Base-by-base conservation (phyloP, 73 alveolate genomes). In the Symbiodinium pilosum region DNA sequence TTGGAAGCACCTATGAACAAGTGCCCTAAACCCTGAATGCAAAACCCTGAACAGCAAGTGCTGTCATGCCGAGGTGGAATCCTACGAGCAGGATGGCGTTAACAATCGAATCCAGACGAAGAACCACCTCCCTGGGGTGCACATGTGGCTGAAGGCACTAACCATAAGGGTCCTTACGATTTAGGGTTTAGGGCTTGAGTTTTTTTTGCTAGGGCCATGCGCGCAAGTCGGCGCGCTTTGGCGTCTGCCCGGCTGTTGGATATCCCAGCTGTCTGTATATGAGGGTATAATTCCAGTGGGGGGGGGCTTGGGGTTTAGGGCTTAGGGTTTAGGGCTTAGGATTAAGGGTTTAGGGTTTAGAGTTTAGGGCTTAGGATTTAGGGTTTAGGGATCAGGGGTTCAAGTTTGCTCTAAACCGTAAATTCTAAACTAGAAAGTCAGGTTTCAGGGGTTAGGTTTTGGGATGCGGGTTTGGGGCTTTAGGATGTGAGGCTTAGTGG, bases 1-100 rank as follows among this genome's bases (percentile, higher is more conserved):
- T n/a, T n/a, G n/a, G n/a, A n/a, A n/a, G n/a, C n/a, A n/a, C n/a
- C n/a, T n/a, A n/a, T n/a, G n/a, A n/a, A n/a, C n/a, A n/a, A n/a
- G n/a, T n/a, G n/a, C 77, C 77, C 77, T 64, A 64, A 64, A 14
- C 77, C 38, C 77, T 64, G 28, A 6, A 64, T 36, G 18, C 77
- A 24, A 3, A 5, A n/a, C 71, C 71, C 26, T 54, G 26, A 54
- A 21, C 71, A 54, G 71, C 71, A 54, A 54, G 71, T 30, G n/a
- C n/a, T n/a, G n/a, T n/a, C n/a, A n/a, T 14, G 6, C 14, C 14
- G 38, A 64, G 81, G 97, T 91, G 88, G 88, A 91, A 39, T 69
- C 87, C 30, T 86, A 91, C 59, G 97, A 91, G 36, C 88, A 91
- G 54, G 97, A 91, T n/a, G 97, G 97, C 41, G 52, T 56, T 42